Conservation (phyloP, 345 rosid species). For the Moringa oleifera region DNA sequence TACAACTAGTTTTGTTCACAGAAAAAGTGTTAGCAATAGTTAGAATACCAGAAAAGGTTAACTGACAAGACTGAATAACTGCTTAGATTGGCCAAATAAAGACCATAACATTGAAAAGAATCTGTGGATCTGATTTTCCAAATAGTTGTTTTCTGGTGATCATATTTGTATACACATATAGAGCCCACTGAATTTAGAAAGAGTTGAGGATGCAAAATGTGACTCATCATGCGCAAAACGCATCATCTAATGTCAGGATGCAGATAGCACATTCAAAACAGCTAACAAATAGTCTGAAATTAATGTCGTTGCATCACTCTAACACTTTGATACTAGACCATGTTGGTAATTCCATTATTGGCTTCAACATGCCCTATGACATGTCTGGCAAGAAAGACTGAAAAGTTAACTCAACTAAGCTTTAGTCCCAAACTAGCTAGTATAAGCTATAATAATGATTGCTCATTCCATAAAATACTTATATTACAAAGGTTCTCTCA, state of each 20-base stretch:
- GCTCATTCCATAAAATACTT: neutral
- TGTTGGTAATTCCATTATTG: neutral
- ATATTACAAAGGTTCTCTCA: neutral
- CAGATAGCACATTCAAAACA: too few relatives aligned
- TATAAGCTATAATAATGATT: neutral
- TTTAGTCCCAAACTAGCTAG: neutral
- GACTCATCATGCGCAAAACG: neutral
- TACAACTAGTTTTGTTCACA: neutral
- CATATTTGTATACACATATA: neutral
- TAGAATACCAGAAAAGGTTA: neutral
- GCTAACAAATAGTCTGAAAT: too few relatives aligned
- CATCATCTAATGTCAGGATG: neutral
- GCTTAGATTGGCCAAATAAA: neutral
- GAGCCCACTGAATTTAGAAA: neutral
- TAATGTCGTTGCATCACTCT: neutral
- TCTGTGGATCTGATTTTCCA: neutral
- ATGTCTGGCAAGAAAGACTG: neutral
- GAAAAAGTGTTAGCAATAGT: neutral
- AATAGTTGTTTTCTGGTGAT: neutral
- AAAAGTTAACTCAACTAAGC: neutral
- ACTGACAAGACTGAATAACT: neutral
- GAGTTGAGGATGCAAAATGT: neutral
- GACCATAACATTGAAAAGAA: neutral
- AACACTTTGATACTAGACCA: neutral
- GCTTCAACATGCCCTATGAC: neutral